Evolutionary conservation across 2,329 filamentous ascomycete genomes (phyloP).

Genomic region (Hypoxylon sp.): DNA sequence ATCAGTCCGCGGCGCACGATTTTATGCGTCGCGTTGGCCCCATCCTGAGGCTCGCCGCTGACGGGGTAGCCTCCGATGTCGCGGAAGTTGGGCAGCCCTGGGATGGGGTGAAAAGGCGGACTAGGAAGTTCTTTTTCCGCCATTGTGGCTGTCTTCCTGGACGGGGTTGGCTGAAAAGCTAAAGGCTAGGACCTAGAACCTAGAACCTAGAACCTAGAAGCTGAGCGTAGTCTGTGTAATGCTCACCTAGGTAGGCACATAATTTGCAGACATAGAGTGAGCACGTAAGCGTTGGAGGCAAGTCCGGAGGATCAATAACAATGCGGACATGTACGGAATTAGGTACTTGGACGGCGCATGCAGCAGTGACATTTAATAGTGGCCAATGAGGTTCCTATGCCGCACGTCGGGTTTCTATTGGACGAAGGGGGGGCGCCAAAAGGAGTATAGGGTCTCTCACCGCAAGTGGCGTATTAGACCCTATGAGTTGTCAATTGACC

Average conservation of each 20-base stretch:
- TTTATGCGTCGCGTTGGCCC: constrained; percentile 53
- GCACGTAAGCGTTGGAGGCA: constrained; percentile 25
- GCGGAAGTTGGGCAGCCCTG: constrained; percentile 77
- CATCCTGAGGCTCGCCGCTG: constrained; percentile 54
- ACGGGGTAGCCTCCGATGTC: constrained; percentile 74
- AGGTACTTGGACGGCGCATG: constrained; percentile 5
- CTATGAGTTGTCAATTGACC: constrained; percentile 32
- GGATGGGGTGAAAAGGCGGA: constrained; percentile 66
- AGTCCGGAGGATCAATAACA: constrained; percentile 16
- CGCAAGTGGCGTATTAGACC: constrained; percentile 23
- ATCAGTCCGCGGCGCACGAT: constrained; percentile 68
- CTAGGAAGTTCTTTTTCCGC: constrained; percentile 44
- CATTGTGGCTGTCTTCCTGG: constrained; percentile 14
- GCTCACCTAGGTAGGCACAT: constrained; percentile 10
- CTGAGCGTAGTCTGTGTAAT: constrained; percentile 6
- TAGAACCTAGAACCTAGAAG: neutral
- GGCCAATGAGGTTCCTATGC: constrained; percentile 12
- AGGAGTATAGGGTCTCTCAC: constrained; percentile 12
- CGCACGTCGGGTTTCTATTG: constrained; percentile 17
- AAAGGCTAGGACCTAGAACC: neutral
- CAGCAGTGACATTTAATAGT: neutral
- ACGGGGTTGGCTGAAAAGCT: constrained; percentile 14
- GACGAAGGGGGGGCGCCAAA: neutral
- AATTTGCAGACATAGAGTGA: constrained; percentile 27
- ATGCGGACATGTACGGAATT: constrained; percentile 11